A percentile compares a stretch with the other conserved stretches of the same genome.
These are phyloP conservation scores for Panicum hallii DNA, from an alignment of 202 grass and related monocot genomes.

Conservation along the genomic window DNA sequence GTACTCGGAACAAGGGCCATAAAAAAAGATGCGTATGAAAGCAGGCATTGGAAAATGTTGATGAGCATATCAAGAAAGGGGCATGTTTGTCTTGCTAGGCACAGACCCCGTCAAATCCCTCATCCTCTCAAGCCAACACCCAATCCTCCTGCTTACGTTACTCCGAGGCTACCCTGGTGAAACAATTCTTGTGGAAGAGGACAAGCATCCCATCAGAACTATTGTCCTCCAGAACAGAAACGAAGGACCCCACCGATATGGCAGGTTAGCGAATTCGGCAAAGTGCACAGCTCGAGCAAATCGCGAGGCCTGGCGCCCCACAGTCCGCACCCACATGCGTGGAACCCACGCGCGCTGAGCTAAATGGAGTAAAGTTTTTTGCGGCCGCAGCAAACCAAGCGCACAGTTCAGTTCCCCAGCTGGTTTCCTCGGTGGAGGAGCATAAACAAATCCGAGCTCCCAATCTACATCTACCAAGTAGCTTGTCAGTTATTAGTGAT, in stretches of 20 bases:
- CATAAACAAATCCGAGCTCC: neutral
- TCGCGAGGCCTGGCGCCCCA: conserved; percentile 10
- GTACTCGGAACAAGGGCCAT: conserved; percentile 23
- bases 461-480: conserved; percentile 18
- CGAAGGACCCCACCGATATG: neutral
- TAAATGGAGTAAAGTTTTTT: neutral
- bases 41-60: conserved; percentile 28
- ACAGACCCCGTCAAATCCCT: conserved; percentile 9
- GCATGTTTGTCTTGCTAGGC: conserved; percentile 43
- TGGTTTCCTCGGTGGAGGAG: neutral
- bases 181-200: neutral
- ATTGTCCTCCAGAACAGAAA: neutral
- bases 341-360: conserved; percentile 45
- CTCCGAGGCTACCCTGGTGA: neutral
- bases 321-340: conserved; percentile 1
- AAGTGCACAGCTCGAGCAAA: conserved; percentile 30
- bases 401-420: neutral
- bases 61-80: conserved; percentile 20
- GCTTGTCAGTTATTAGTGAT: neutral
- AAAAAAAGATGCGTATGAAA: neutral
- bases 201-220: conserved; percentile 16
- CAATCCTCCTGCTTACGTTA: neutral
- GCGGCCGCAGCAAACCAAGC: conserved; percentile 21
- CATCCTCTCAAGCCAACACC: conserved; percentile 8
- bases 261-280: conserved; percentile 27